Evolutionary conservation across 176 grass and related monocot species (phyloP), one percentile per base, ranked within the genome.

Genomic region (Calamus simplicifolius): DNA sequence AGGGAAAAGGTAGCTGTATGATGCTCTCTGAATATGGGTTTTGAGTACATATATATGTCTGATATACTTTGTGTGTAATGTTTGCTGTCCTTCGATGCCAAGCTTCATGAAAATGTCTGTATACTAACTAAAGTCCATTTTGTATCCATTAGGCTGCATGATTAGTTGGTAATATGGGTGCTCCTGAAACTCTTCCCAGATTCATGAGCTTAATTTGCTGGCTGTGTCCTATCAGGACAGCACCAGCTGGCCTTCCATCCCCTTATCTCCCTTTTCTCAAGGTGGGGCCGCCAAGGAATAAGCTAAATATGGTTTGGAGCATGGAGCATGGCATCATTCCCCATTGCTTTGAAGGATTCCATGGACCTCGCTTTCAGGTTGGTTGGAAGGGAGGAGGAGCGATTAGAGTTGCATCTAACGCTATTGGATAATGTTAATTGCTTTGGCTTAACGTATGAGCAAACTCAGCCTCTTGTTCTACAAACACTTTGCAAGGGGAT

Each of bases 1-100:
- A 21, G 18, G 17, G 30, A 60, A 60, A 17, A 30, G 26, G 1
- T 59, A 29, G 58, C 19, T 35, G 58, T 18, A 60, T 60, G 17
- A 60, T 18, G 27, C 26, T 60, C 58, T 31, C 35, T 35, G 28
- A 60, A 30, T 29, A 38, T 60, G 58, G 58, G 27, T 60, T 59
- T 60, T 60, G 58, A 15, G 28, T 60, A 38, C n/a, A 60, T 58
- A 38, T 29, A 60, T 58, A 26, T 60, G 58, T 60, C 29, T 59
- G 57, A 60, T 17, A 60, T n/a, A 60, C 58, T 18, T 29, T 60
- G 58, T 16, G 8, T 25, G 25, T 16, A 29, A 35, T 60, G 30
- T 29, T 59, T 14, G 3, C 21, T 63, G 7, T 48, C 49, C 35
- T 49, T 21, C 23, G 8, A 61, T 18, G 29, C 21, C 53, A 6